Conservation (phyloP, 768 basidiomycete genomes). For the Lactifluus echinatus region DNA sequence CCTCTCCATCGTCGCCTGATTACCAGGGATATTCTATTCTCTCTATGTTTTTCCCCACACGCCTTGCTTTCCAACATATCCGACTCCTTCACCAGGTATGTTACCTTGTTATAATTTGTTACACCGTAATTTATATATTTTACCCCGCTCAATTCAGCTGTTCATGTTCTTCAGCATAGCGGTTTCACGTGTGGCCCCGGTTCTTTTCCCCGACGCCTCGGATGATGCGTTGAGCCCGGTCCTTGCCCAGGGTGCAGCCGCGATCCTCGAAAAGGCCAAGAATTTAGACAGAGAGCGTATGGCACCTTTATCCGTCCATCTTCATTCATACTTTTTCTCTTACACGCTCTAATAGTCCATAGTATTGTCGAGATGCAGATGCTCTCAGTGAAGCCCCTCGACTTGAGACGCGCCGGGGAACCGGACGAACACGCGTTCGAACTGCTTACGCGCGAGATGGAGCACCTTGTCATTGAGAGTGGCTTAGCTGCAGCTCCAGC, state of each 20-base stretch:
- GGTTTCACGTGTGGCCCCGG: conserved; percentile 60
- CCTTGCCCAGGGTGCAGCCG: neutral
- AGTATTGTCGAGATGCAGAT: conserved; percentile 10
- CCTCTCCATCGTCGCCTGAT: conserved; percentile 34
- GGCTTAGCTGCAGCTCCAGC: conserved; percentile 4
- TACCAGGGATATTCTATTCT: conserved; percentile 24
- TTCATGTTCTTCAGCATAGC: conserved; percentile 71
- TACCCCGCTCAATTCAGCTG: conserved; percentile 23
- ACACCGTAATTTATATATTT: neutral
- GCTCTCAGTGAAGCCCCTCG: conserved; percentile 1
- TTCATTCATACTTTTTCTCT: neutral
- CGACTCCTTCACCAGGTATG: conserved; percentile 56
- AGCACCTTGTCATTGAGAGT: conserved; percentile 18
- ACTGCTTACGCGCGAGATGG: conserved; percentile 20
- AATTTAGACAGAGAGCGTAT: conserved; percentile 12
- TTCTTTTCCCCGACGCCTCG: conserved; percentile 39
- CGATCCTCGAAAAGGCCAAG: conserved; percentile 10
- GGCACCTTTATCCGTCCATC: neutral
- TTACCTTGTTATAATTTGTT: neutral
- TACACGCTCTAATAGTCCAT: neutral
- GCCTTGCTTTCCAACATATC: conserved; percentile 70
- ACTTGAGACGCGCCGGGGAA: neutral
- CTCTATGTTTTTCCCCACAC: conserved; percentile 43
- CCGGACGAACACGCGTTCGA: conserved; percentile 14
- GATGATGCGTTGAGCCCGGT: neutral